A percentile compares a stretch with the other conserved stretches of the same genome.
These are phyloP conservation scores for Suillus occidentalis DNA, from an alignment of 768 basidiomycete species.

Conservation along the genomic window DNA sequence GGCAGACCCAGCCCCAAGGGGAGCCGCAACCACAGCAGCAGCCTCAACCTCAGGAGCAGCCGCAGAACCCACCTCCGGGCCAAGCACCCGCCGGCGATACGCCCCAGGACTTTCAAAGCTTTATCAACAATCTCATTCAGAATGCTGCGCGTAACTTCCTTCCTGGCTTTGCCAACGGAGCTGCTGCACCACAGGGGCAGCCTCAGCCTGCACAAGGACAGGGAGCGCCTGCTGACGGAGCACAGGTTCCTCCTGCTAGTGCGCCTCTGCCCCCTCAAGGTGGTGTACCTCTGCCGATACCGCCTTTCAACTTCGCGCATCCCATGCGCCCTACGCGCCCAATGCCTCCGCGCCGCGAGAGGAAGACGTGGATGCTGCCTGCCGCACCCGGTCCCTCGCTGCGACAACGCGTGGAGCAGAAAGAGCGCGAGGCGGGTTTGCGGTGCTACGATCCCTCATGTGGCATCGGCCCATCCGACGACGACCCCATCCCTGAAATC, in stretches of 20 bases:
- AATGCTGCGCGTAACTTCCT: slow-evolving; percentile 1
- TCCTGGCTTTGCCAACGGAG: neutral
- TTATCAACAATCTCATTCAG: slow-evolving; percentile 4
- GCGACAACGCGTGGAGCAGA: slow-evolving; percentile 70
- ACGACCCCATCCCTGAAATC: slow-evolving; percentile 51
- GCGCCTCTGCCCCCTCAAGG: slow-evolving; percentile 12
- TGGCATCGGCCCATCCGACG: slow-evolving; percentile 73
- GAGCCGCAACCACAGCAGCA: neutral
- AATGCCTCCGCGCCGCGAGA: slow-evolving; percentile 34
- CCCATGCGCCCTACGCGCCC: slow-evolving; percentile 22
- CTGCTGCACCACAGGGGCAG: slow-evolving; percentile 1
- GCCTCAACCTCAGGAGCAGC: slow-evolving; percentile 1
- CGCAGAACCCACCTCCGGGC: neutral
- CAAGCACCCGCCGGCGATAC: neutral
- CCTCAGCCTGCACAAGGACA: slow-evolving; percentile 15
- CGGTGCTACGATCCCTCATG: slow-evolving; percentile 74
- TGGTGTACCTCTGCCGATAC: neutral
- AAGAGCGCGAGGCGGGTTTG: slow-evolving; percentile 70
- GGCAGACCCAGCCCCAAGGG: neutral
- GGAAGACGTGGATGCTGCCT: slow-evolving; percentile 57
- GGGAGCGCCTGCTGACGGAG: slow-evolving; percentile 1
- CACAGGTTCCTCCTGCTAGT: slow-evolving; percentile 15
- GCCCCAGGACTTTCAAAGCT: slow-evolving; percentile 2
- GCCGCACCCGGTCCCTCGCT: slow-evolving; percentile 67
- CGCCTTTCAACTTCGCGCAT: slow-evolving; percentile 10